phyloP scores from a whole-genome alignment of 352 stramenopile genomes.

The Phytophthora citricola region DNA sequence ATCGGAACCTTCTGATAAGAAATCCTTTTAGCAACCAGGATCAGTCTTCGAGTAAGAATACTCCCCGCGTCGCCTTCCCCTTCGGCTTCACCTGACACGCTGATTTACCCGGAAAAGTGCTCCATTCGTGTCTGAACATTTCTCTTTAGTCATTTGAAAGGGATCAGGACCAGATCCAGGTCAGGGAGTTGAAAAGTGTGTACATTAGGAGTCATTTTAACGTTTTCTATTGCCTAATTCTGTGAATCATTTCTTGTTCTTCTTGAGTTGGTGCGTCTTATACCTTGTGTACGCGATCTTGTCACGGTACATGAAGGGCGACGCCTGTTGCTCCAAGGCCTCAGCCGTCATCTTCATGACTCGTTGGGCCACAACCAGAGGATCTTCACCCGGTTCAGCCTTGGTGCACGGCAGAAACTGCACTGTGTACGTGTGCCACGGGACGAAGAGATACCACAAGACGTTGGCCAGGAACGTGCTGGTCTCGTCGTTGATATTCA shows the following conservation, averaged over 20 bases:
- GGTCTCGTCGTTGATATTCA: slow-evolving; percentile 85
- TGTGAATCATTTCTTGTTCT: slow-evolving; percentile 45
- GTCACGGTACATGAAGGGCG: slow-evolving; percentile 76
- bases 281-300: slow-evolving; percentile 75
- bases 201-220: too few relatives aligned
- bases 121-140: too few relatives aligned
- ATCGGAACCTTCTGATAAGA: neutral
- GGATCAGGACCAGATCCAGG: too few relatives aligned
- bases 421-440: slow-evolving; percentile 75
- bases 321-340: slow-evolving; percentile 57
- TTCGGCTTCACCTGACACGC: too few relatives aligned
- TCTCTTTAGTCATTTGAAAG: too few relatives aligned
- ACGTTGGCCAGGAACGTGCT: slow-evolving; percentile 80
- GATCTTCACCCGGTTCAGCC: slow-evolving; percentile 46
- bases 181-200: too few relatives aligned
- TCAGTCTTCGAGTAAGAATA: neutral
- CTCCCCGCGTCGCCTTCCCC: too few relatives aligned
- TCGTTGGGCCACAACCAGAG: slow-evolving; percentile 60
- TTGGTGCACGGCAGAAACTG: slow-evolving; percentile 55
- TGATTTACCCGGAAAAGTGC: too few relatives aligned
- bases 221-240: too few relatives aligned
- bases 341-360: slow-evolving; percentile 68
- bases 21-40: neutral
- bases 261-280: slow-evolving; percentile 59
- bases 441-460: slow-evolving; percentile 74